phyloP scores from a whole-genome alignment of 2,329 filamentous ascomycete species.

The Trichophyton verrucosum region DNA sequence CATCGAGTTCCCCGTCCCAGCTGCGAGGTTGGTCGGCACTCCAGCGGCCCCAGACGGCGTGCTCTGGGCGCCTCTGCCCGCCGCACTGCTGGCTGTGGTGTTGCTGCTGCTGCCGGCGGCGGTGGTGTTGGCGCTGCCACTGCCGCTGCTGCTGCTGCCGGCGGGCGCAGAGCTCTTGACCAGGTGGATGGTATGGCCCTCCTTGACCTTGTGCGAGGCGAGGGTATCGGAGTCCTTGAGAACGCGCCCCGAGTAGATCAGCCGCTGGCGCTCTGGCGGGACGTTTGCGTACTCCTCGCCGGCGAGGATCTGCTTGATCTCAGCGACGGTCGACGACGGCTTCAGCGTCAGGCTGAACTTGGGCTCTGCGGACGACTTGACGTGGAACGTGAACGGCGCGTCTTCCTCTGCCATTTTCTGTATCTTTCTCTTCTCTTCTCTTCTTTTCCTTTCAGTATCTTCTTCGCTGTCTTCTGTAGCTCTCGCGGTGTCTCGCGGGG shows the following conservation, averaged over 20 bases:
- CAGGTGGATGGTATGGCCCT: constrained; percentile 88
- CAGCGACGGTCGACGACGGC: constrained; percentile 61
- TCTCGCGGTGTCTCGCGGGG: neutral
- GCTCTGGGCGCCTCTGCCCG: constrained; percentile 4
- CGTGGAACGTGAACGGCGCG: constrained; percentile 80
- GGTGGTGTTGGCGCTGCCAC: constrained; percentile 10
- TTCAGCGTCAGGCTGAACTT: constrained; percentile 73
- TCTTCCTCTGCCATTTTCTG: constrained; percentile 41
- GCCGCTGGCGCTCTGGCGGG: constrained; percentile 72
- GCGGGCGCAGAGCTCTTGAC: constrained; percentile 86
- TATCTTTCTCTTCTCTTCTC: neutral
- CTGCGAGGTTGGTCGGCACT: constrained; percentile 38
- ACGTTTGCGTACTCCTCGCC: constrained; percentile 73
- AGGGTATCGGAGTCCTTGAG: constrained; percentile 89
- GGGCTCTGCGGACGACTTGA: constrained; percentile 89
- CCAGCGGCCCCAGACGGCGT: constrained; percentile 18
- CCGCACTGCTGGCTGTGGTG: constrained; percentile 15
- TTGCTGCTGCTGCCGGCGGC: constrained; percentile 13
- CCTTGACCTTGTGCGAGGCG: constrained; percentile 82
- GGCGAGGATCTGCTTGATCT: constrained; percentile 82
- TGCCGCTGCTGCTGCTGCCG: constrained; percentile 29
- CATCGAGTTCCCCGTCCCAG: constrained; percentile 63
- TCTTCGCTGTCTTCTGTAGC: neutral
- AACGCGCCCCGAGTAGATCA: constrained; percentile 95
- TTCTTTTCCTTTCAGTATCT: neutral